A percentile compares a stretch with the other conserved stretches of the same genome.
phyloP scores from a whole-genome alignment of 2,329 filamentous ascomycete species.

The Fusarium veterinarium region DNA sequence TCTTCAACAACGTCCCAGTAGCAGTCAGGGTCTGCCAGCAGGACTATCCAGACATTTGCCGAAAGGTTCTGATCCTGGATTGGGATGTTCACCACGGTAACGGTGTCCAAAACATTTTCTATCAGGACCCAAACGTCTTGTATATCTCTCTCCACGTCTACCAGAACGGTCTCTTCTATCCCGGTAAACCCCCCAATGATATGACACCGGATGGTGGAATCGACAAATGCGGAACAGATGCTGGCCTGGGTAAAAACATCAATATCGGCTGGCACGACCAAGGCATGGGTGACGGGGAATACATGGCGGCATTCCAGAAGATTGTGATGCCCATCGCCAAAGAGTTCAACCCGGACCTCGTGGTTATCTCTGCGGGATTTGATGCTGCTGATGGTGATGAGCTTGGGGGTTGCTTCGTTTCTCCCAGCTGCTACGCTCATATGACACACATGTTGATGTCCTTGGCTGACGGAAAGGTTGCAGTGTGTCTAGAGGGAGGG shows the following conservation, averaged over 20 bases:
- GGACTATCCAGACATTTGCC: slow-evolving; percentile 81
- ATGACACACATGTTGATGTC: slow-evolving; percentile 99
- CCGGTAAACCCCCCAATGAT: slow-evolving; percentile 69
- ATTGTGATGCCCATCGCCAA: slow-evolving; percentile 96
- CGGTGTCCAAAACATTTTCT: slow-evolving; percentile 96
- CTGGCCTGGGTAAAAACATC: slow-evolving; percentile 70
- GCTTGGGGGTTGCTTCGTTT: slow-evolving; percentile 91
- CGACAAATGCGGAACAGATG: slow-evolving; percentile 67
- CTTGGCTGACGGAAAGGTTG: slow-evolving; percentile 86
- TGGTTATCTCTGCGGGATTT: slow-evolving; percentile 95
- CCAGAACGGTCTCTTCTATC: slow-evolving; percentile 86
- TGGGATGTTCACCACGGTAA: slow-evolving; percentile 90
- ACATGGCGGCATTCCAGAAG: slow-evolving; percentile 94
- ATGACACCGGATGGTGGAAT: slow-evolving; percentile 70
- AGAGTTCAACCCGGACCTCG: slow-evolving; percentile 93
- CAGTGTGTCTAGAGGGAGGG: slow-evolving; percentile 93
- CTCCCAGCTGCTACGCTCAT: slow-evolving; percentile 91
- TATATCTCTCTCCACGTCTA: slow-evolving; percentile 97
- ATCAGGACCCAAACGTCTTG: slow-evolving; percentile 91
- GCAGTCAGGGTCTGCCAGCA: slow-evolving; percentile 88
- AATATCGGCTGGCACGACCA: slow-evolving; percentile 76
- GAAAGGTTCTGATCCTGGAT: slow-evolving; percentile 92
- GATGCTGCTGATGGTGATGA: slow-evolving; percentile 95
- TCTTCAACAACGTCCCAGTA: slow-evolving; percentile 98
- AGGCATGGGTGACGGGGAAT: slow-evolving; percentile 95